Evolutionary conservation across 2,329 filamentous ascomycete species (phyloP), one percentile per base, ranked within the genome.

Genomic region (Neonectria coccinea): DNA sequence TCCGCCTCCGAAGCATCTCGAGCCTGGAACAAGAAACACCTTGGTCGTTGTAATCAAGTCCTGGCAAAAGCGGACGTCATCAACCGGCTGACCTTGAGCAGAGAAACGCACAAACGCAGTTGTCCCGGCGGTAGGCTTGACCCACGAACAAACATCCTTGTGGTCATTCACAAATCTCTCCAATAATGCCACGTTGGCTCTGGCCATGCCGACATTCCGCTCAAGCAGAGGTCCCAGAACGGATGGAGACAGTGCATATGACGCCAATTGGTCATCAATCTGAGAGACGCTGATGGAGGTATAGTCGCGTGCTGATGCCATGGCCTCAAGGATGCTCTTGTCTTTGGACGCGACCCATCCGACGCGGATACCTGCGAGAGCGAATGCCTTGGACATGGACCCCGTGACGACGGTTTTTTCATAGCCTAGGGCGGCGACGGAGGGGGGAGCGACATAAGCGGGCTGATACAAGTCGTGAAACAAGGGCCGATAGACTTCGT

Each of bases 371-470:
- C 93, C 93, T 0, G 93, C 92, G 2, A 97, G 80, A 1, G 91
- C 88, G 78, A 93, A 97, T 0, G 92, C 91, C 79, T 97, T 97
- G 33, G 92, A 95, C 82, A 97, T 87, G 18, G 91, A 94, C 9
- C 93, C 91, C 0, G 92, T 95, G n/a, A 88, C 87, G 20, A 97
- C 84, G 22, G 87, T 86, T 56, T 89, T 90, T 2, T 85, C 80
- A 77, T 96, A 96, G 47, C 89, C 89, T 41, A 95, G 81, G 0
- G 91, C 88, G 1, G 94, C 81, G 8, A 91, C 83, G 1, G 74
- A 67, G 0, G 92, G 94, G 0, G 91, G 89, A 1, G 86, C 86
- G 86, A 22, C 31, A n/a, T 53, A 53, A 84, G 69, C 61, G 60
- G 63, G 33, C 85, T 82, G 50, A 9, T 55, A 59, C 9, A 59